These are phyloP conservation scores for Usnea hakonensis DNA, from an alignment of 495 filamentous ascomycete genomes.

Conservation along the genomic window DNA sequence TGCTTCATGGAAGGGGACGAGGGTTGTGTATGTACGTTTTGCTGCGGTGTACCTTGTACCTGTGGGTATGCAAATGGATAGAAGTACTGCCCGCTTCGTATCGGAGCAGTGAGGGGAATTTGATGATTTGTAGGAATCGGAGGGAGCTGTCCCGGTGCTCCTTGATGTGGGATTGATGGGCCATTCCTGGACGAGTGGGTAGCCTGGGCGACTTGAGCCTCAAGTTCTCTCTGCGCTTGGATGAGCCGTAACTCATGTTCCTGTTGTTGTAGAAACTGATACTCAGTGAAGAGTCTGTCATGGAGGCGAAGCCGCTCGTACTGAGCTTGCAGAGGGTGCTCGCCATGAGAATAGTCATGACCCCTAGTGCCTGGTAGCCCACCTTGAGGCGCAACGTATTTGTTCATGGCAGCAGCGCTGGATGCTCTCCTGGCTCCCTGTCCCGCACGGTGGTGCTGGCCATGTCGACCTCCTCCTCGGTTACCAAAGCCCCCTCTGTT, in stretches of 20 bases:
- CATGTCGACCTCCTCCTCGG: conserved; percentile 51
- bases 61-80: conserved; percentile 44
- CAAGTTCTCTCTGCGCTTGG: conserved; percentile 49
- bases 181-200: conserved; percentile 20
- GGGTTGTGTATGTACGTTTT: conserved; percentile 49
- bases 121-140: conserved; percentile 42
- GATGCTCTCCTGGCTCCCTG: conserved; percentile 49
- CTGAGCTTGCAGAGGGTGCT: conserved; percentile 42
- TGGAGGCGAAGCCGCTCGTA: conserved; percentile 47
- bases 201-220: conserved; percentile 44
- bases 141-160: conserved; percentile 28
- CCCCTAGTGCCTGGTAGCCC: conserved; percentile 18
- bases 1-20: conserved; percentile 52
- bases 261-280: conserved; percentile 57
- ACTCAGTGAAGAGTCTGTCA: conserved; percentile 55
- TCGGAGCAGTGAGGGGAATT: conserved; percentile 39
- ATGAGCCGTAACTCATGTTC: conserved; percentile 52
- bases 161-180: conserved; percentile 3
- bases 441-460: conserved; percentile 35
- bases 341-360: conserved; percentile 23
- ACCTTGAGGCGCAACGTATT: conserved; percentile 32
- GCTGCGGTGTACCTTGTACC: conserved; percentile 38
- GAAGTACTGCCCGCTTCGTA: conserved; percentile 40
- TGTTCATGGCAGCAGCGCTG: conserved; percentile 38
- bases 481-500: conserved; percentile 39